Evolutionary conservation across 2,329 filamentous ascomycete genomes (phyloP).

Genomic region (Tolypocladium cylindrosporum): DNA sequence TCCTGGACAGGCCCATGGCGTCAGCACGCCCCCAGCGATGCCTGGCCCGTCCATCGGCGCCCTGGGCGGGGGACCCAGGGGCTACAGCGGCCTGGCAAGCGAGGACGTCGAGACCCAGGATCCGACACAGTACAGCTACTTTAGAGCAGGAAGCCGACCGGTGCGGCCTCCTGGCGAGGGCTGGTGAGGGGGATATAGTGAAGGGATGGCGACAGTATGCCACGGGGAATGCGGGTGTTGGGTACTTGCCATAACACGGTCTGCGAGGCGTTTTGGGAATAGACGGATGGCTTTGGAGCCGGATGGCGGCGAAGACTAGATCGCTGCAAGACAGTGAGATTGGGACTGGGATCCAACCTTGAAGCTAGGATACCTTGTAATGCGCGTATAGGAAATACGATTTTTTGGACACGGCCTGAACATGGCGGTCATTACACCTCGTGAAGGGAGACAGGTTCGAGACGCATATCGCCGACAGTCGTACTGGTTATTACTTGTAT

Average conservation of each 20-base stretch:
- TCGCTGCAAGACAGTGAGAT: background rate
- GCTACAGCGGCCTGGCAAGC: constrained; percentile 47
- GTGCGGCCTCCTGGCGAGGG: constrained; percentile 26
- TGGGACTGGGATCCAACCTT: background rate
- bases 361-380: background rate
- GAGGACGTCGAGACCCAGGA: constrained; percentile 28
- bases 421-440: background rate
- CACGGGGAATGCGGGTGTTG: background rate
- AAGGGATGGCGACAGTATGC: background rate
- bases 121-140: constrained; percentile 47
- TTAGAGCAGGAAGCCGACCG: constrained; percentile 28
- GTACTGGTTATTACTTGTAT: background rate
- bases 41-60: constrained; percentile 38
- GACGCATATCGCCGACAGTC: background rate
- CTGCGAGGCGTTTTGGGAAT: constrained; percentile 10
- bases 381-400: background rate
- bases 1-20: constrained; percentile 6
- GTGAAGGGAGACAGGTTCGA: background rate
- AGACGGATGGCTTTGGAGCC: constrained; percentile 2
- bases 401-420: background rate
- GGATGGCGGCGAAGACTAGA: background rate
- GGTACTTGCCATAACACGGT: background rate
- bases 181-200: constrained; percentile 17
- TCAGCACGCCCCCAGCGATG: constrained; percentile 8
- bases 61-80: constrained; percentile 46